A percentile compares a stretch with the other conserved stretches of the same genome.
phyloP scores from a whole-genome alignment of 2,329 filamentous ascomycete species.

The Phyllosticta citrichinensis region DNA sequence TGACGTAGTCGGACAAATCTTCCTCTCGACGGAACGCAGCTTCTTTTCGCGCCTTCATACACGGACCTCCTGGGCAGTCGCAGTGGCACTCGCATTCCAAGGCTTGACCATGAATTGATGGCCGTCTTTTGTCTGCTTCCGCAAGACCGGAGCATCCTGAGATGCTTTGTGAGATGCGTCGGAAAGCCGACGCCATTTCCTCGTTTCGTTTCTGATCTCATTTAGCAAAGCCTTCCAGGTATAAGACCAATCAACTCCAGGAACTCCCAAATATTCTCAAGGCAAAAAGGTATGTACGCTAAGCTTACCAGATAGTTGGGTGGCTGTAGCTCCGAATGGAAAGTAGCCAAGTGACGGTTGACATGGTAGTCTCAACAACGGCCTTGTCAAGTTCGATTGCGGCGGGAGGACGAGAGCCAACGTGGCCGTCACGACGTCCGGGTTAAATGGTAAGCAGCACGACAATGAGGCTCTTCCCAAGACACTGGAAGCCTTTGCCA shows the following conservation, averaged over 20 bases:
- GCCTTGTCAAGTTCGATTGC: not conserved
- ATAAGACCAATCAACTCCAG: not conserved
- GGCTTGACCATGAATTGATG: not conserved
- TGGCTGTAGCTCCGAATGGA: not conserved
- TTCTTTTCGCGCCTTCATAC: not conserved
- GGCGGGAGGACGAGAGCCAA: not conserved
- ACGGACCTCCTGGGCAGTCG: constrained; percentile 1
- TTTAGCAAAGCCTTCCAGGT: not conserved
- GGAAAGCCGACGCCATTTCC: not conserved
- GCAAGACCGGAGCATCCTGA: not conserved
- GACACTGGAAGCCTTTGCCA: not conserved
- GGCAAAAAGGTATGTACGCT: not conserved
- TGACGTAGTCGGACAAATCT: not conserved
- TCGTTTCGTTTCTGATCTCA: not conserved
- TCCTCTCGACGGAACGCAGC: not conserved
- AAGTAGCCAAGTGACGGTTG: not conserved
- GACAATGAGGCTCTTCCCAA: not conserved
- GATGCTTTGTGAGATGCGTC: not conserved
- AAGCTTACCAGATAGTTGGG: not conserved
- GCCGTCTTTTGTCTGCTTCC: not conserved
- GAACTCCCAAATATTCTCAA: not conserved
- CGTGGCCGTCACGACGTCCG: not conserved
- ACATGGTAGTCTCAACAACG: not conserved
- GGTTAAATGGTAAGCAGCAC: not conserved
- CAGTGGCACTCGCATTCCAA: not conserved